Evolutionary conservation across 345 rosid species (phyloP).

Genomic region (Balakata baccata): DNA sequence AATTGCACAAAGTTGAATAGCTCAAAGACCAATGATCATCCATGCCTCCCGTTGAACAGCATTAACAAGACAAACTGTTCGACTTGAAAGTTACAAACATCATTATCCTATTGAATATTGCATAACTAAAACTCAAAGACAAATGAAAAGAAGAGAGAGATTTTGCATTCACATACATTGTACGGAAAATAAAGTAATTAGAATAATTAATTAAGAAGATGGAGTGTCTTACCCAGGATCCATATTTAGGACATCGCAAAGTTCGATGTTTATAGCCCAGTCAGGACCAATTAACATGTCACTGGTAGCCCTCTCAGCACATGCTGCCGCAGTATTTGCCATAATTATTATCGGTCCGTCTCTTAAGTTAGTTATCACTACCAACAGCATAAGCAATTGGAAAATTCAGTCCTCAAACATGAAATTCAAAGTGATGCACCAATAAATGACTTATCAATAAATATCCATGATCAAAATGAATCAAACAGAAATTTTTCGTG

Average conservation of each 20-base stretch:
- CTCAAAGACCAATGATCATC: background rate
- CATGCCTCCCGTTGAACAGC: background rate
- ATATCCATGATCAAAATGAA: constrained; percentile 3
- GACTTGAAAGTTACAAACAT: background rate
- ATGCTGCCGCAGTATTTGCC: constrained; percentile 76
- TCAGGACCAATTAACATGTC: constrained; percentile 91
- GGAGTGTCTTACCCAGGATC: constrained; percentile 63
- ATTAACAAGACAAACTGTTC: background rate
- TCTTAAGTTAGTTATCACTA: constrained; percentile 8
- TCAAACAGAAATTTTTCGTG: constrained; percentile 1
- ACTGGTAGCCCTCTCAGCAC: constrained; percentile 94
- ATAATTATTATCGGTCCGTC: constrained; percentile 24
- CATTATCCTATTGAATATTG: background rate
- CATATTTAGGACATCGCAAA: constrained; percentile 86
- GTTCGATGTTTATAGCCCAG: constrained; percentile 92
- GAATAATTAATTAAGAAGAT: constrained; percentile 1
- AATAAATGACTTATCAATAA: background rate
- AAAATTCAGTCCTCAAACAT: background rate
- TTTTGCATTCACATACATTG: background rate
- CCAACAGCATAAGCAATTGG: background rate
- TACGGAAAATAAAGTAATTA: background rate
- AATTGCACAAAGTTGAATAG: background rate
- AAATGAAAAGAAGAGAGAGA: background rate
- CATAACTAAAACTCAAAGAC: background rate
- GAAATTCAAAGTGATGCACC: background rate